A percentile compares a stretch with the other conserved stretches of the same genome.
Conservation (phyloP, 805 yeast species). For the Candida silvatica region DNA sequence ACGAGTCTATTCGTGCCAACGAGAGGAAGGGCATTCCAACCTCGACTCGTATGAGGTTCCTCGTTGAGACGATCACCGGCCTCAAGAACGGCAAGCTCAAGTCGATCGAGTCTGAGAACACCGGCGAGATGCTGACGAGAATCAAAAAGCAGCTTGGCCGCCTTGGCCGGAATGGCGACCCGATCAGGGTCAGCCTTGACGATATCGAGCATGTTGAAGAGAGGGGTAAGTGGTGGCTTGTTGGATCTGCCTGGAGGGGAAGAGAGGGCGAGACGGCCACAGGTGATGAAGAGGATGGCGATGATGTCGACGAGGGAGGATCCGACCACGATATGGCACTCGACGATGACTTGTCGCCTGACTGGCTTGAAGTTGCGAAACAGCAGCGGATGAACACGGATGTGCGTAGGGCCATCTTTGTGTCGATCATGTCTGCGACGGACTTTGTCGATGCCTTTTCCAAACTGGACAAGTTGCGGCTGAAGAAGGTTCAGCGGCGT, state of each 20-base stretch:
- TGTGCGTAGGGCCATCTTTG: slow-evolving; percentile 85
- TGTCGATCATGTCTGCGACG: slow-evolving; percentile 90
- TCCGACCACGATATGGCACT: slow-evolving; percentile 63
- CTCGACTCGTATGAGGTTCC: slow-evolving; percentile 66
- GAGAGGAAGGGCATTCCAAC: slow-evolving; percentile 25
- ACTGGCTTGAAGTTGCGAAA: slow-evolving; percentile 77
- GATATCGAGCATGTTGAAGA: slow-evolving; percentile 74
- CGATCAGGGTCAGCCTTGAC: slow-evolving; percentile 73
- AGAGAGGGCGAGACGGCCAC: slow-evolving; percentile 18
- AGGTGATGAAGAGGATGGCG: slow-evolving; percentile 36
- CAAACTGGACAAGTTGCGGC: slow-evolving; percentile 67
- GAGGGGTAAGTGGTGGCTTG: slow-evolving; percentile 98
- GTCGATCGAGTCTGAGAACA: slow-evolving; percentile 38
- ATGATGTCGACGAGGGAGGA: slow-evolving; percentile 62
- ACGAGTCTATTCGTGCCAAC: slow-evolving; percentile 32
- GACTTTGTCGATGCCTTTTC: slow-evolving; percentile 85
- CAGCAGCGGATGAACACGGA: slow-evolving; percentile 93
- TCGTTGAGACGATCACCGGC: slow-evolving; percentile 78
- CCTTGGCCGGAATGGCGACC: slow-evolving; percentile 46
- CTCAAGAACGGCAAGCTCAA: slow-evolving; percentile 80
- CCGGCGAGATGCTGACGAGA: slow-evolving; percentile 43
- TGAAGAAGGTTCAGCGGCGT: slow-evolving; percentile 72
- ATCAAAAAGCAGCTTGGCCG: slow-evolving; percentile 57
- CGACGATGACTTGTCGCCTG: not conserved
- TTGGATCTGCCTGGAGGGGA: slow-evolving; percentile 97